phyloP scores from a whole-genome alignment of 1,284 basidiomycete species.

The Athelia psychrophila region DNA sequence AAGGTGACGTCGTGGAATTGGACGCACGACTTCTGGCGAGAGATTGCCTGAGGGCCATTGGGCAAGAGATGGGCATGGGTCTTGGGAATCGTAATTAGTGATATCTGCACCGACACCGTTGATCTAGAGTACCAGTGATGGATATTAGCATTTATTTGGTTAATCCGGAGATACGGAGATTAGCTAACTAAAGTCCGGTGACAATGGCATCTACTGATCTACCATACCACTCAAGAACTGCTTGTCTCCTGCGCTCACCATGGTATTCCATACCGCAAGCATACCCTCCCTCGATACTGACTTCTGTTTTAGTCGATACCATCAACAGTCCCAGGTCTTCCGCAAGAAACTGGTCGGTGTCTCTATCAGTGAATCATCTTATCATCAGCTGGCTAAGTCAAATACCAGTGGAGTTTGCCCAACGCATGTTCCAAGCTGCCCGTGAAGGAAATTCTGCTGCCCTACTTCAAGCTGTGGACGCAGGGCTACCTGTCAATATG shows the following conservation, averaged over 20 bases:
- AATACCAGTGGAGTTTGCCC: conserved; percentile 55
- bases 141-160: too few relatives aligned
- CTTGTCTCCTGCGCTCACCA: too few relatives aligned
- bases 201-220: too few relatives aligned
- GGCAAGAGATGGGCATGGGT: conserved; percentile 60
- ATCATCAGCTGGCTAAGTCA: not conserved
- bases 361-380: not conserved
- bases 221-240: too few relatives aligned
- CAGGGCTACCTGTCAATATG: conserved; percentile 76
- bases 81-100: not conserved
- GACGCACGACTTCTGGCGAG: conserved; percentile 68
- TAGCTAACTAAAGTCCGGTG: too few relatives aligned
- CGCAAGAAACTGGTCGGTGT: not conserved
- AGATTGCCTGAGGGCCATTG: conserved; percentile 69
- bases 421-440: conserved; percentile 76
- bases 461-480: conserved; percentile 59
- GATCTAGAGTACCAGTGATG: too few relatives aligned
- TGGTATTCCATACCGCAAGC: too few relatives aligned
- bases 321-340: not conserved
- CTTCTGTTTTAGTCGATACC: too few relatives aligned
- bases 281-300: too few relatives aligned
- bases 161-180: too few relatives aligned
- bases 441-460: conserved; percentile 55
- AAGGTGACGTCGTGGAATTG: conserved; percentile 42
- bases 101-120: too few relatives aligned